Percentiles rank a stretch among this genome's conserved stretches.
These are phyloP conservation scores for Scolecobasidium constrictum DNA, from an alignment of 2,329 filamentous ascomycete genomes.

Conservation along the genomic window DNA sequence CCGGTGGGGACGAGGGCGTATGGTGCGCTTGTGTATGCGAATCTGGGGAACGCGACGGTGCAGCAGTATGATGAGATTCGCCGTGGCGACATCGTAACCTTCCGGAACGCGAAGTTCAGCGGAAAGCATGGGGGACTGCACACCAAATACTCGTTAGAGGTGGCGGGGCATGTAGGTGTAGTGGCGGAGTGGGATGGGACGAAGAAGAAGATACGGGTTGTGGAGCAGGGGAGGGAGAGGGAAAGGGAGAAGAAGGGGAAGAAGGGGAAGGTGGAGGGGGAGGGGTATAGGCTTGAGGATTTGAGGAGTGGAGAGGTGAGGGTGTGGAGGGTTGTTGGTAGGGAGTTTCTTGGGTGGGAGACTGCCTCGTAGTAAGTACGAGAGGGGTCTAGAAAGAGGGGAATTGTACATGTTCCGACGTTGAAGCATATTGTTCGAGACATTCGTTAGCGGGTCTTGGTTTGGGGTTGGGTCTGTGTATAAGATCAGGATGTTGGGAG, in stretches of 20 bases:
- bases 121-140: conserved; percentile 88
- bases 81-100: conserved; percentile 80
- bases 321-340: conserved; percentile 91
- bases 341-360: conserved; percentile 87
- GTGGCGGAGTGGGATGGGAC: conserved; percentile 97
- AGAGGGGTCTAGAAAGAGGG: background rate
- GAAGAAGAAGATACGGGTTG: conserved; percentile 92
- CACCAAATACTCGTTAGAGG: conserved; percentile 80
- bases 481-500: too few species aligned
- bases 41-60: conserved; percentile 87
- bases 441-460: too few species aligned
- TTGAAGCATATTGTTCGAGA: too few species aligned
- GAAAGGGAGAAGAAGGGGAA: conserved; percentile 29
- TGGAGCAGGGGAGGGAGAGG: conserved; percentile 89
- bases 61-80: conserved; percentile 89
- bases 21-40: conserved; percentile 86
- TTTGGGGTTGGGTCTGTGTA: too few species aligned
- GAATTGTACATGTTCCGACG: too few species aligned
- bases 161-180: conserved; percentile 84
- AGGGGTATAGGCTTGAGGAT: conserved; percentile 91
- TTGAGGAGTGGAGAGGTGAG: conserved; percentile 88
- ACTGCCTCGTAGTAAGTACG: background rate
- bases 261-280: conserved; percentile 65
- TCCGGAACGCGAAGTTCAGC: conserved; percentile 89
- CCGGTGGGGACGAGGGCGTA: conserved; percentile 85